Evolutionary conservation across 129 eudicot species (phyloP).

Genomic region (Centaurea solstitialis): DNA sequence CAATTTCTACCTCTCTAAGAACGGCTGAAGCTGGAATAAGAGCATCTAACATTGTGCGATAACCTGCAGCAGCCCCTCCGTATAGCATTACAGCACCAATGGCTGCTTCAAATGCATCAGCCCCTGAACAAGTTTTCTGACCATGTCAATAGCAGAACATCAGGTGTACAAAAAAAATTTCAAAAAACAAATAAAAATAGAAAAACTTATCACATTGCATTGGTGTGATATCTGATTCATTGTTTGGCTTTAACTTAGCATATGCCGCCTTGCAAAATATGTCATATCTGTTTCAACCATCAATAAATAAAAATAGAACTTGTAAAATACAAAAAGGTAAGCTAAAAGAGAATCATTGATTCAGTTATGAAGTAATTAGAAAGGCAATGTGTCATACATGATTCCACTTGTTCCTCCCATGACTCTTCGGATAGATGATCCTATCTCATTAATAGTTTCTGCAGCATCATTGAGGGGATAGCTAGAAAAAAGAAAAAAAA

Average conservation of each 20-base stretch:
- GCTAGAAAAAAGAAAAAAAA: constrained; percentile 36
- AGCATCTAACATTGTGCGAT: constrained; percentile 90
- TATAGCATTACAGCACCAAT: constrained; percentile 82
- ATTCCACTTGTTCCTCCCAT: constrained; percentile 99
- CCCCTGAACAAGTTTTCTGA: constrained; percentile 57
- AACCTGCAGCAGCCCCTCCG: constrained; percentile 95
- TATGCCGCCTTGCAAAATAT: constrained; percentile 93
- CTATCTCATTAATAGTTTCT: constrained; percentile 80
- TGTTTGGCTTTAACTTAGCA: constrained; percentile 59
- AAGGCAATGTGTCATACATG: constrained; percentile 43
- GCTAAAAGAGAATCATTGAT: background rate
- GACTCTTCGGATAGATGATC: constrained; percentile 86
- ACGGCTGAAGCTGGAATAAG: constrained; percentile 77
- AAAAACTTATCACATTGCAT: constrained; percentile 45
- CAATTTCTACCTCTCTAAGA: constrained; percentile 65
- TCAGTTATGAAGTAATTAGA: background rate
- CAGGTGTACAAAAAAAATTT: constrained; percentile 11
- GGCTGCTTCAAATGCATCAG: constrained; percentile 89
- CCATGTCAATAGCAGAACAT: constrained; percentile 14
- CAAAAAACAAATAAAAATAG: too few species aligned
- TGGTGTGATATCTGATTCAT: constrained; percentile 44
- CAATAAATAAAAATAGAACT: background rate
- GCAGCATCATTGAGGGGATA: constrained; percentile 92
- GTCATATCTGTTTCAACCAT: constrained; percentile 65
- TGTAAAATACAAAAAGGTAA: background rate